phyloP scores from a whole-genome alignment of 2,329 filamentous ascomycete species.

The Nothophaeocryptopus gaeumannii region DNA sequence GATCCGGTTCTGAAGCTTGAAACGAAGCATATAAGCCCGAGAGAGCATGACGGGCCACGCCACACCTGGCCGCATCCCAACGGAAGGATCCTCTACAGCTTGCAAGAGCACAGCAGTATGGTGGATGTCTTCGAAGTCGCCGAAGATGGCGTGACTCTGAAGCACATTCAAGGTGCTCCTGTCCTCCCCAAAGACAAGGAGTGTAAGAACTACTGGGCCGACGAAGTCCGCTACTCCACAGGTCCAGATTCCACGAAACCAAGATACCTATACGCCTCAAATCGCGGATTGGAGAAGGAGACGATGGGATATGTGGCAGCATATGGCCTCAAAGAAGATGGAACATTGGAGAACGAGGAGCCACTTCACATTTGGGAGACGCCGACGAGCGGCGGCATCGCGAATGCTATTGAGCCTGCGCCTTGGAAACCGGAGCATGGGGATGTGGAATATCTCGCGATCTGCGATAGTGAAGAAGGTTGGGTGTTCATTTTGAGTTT shows the following conservation, averaged over 20 bases:
- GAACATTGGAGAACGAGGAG: slow-evolving; percentile 26
- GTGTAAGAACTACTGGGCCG: slow-evolving; percentile 35
- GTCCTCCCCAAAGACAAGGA: slow-evolving; percentile 35
- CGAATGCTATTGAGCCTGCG: slow-evolving; percentile 37
- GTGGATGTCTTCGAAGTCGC: slow-evolving; percentile 34
- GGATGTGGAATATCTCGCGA: slow-evolving; percentile 31
- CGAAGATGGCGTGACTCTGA: slow-evolving; percentile 28
- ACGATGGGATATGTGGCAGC: slow-evolving; percentile 36
- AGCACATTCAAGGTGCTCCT: slow-evolving; percentile 29
- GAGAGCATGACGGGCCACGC: slow-evolving; percentile 34
- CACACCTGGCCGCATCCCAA: slow-evolving; percentile 37
- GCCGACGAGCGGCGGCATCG: slow-evolving; percentile 35
- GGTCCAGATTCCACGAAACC: slow-evolving; percentile 27
- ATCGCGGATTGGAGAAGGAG: slow-evolving; percentile 31
- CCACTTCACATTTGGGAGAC: slow-evolving; percentile 36
- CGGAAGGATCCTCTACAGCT: slow-evolving; percentile 33
- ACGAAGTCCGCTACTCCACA: slow-evolving; percentile 35
- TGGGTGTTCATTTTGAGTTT: slow-evolving; percentile 35
- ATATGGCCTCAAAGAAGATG: slow-evolving; percentile 27
- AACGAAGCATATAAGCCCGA: slow-evolving; percentile 31
- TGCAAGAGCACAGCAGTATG: slow-evolving; percentile 39
- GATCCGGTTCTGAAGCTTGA: slow-evolving; percentile 27
- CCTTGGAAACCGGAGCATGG: slow-evolving; percentile 24
- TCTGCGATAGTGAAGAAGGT: slow-evolving; percentile 37
- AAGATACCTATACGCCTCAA: slow-evolving; percentile 35